These are phyloP conservation scores for Grigorovia jiainica DNA, from an alignment of 805 yeast species.

Conservation along the genomic window DNA sequence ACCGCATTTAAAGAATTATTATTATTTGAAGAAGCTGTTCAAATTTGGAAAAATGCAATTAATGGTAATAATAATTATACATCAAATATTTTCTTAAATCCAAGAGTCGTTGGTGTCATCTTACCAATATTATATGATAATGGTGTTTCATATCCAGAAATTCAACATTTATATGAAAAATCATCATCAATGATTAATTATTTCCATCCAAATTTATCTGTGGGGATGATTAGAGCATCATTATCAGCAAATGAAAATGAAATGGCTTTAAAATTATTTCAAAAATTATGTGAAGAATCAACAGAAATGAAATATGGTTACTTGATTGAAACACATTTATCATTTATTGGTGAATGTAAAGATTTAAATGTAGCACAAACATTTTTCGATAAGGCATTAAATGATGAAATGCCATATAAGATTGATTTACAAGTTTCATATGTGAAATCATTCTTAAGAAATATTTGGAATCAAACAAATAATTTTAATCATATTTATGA, in stretches of 20 bases:
- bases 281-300: constrained; percentile 45
- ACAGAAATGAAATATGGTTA: constrained; percentile 40
- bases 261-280: constrained; percentile 56
- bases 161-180: constrained; percentile 45
- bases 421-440: constrained; percentile 66
- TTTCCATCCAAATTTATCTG: constrained; percentile 41
- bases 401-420: constrained; percentile 61
- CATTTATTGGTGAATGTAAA: constrained; percentile 69
- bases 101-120: constrained; percentile 58
- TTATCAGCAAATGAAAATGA: constrained; percentile 54
- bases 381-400: constrained; percentile 65
- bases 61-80: constrained; percentile 18
- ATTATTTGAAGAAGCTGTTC: constrained; percentile 53
- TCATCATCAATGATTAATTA: constrained; percentile 28
- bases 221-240: constrained; percentile 68
- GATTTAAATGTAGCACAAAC: constrained; percentile 63
- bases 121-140: constrained; percentile 57
- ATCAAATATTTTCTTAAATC: constrained; percentile 41
- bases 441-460: constrained; percentile 53
- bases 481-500: constrained; percentile 49
- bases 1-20: constrained; percentile 53
- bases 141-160: constrained; percentile 54
- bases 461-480: constrained; percentile 47
- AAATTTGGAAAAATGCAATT: constrained; percentile 53
- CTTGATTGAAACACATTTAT: constrained; percentile 63